Base-by-base conservation (phyloP, 2,329 filamentous ascomycete genomes). In the Eutypa lata region DNA sequence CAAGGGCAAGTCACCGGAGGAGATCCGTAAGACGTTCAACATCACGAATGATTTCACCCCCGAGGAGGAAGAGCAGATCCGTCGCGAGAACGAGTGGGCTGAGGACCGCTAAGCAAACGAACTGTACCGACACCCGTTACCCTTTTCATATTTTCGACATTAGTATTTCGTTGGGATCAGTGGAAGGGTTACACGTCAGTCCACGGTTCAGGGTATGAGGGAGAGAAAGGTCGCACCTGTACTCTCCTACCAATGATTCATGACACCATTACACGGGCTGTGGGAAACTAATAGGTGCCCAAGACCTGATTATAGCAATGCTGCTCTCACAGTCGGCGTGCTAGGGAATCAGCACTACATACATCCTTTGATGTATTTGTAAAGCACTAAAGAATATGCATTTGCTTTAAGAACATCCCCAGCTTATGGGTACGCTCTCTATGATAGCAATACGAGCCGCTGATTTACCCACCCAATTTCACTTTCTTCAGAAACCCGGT, bases 11-110 rank as follows among this genome's bases (percentile, higher is more conserved):
- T 96, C 91, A 0, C 94, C 94, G 3, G 94, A 99, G 72, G 94
- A 99, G 79, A 99, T 99, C 66, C 90, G 94, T 49, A 99, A 97
- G 82, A 99, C 94, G 0, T 99, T 99, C 80, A 99, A 99, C 78
- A 99, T 99, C 68, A 94, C 95, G 67, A 99, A 99, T 66, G 94
- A 99, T 73, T 99, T 99, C 77, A 97, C 94, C 0, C 91, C 93
- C 2, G 94, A 99, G 74, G 94, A 99, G 77, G 94, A 99, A 74
- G 94, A 99, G 70, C 94, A 99, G 81, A 99, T 94, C 59, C 88
- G 90, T 53, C 84, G 90, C 3, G 90, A 94, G 79, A 94, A 94
- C 71, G 90, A 94, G 75, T 94, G 90, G 90, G 90, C 90, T 45
- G 90, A 94, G 79, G 90, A 94, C 63, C 84, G 86, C 64, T 89